Evolutionary conservation across 2,329 filamentous ascomycete species (phyloP), one percentile per base, ranked within the genome.

Genomic region (Aureobasidium sp.): DNA sequence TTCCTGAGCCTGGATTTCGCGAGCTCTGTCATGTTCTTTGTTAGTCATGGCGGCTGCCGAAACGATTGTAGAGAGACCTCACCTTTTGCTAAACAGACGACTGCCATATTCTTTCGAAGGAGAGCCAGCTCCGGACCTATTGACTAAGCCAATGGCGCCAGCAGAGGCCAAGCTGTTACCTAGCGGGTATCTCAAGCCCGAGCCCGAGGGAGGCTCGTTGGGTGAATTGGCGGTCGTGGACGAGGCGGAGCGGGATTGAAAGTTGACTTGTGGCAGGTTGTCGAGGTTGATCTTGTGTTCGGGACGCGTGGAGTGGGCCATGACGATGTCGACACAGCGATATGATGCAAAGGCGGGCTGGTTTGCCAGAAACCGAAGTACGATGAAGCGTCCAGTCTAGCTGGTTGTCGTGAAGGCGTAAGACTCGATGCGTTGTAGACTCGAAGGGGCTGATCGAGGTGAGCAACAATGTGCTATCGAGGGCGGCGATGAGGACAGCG

Each of bases 1-100:
- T 82, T 97, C 93, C 78, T 97, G 92, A 60, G 92, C 92, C 78
- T 97, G 93, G 65, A 97, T 97, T 76, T 99, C 94, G 74, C 94
- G 85, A 67, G 94, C 92, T 72, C 93, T 96, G 27, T 70, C 64
- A 47, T 37, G 30, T 32, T 36, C 55, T 37, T 16, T n/a, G 45
- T 59, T n/a, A 59, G 37, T 55, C 30, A 37, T 37, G 37, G 50
- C 8, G 27, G 13, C 16, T 34, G 21, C 9, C 11, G 3, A 37
- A 11, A 37, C 14, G 14, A 10, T 11, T 11, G 13, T 49, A n/a
- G 14, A 51, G 11, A 68, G 62, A 66, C 78, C 86, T 72, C 84
- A 96, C 91, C 94, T 87, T 80, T 97, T 97, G 65, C 91, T 91
- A 77, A 89, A 97, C 63, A 97, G 80, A 69, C 93, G 84, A 73